These are phyloP conservation scores for Chalciporus sp. DNA, from an alignment of 1,284 basidiomycete species.

Conservation along the genomic window DNA sequence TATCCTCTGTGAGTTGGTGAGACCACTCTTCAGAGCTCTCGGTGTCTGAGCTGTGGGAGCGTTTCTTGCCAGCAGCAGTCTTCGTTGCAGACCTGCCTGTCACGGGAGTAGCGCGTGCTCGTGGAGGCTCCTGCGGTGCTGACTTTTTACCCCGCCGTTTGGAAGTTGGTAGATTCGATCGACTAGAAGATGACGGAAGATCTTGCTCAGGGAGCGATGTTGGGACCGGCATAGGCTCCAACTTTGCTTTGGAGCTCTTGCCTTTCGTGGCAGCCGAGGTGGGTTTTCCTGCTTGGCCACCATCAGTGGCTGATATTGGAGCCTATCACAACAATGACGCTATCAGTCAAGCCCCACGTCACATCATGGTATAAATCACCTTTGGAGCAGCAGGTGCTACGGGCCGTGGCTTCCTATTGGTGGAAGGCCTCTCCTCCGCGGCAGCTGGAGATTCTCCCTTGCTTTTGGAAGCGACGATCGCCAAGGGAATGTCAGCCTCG, in stretches of 20 bases:
- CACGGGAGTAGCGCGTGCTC: constrained; percentile 2
- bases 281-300: constrained; percentile 14
- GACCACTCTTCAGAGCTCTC: constrained; percentile 23
- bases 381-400: constrained; percentile 10
- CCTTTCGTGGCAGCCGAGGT: constrained; percentile 9
- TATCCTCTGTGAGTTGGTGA: constrained; percentile 8
- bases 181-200: constrained; percentile 7
- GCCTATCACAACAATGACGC: constrained; percentile 1
- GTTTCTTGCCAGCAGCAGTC: constrained; percentile 22
- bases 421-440: constrained; percentile 2
- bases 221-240: constrained; percentile 33
- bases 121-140: constrained; percentile 2
- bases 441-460: constrained; percentile 15
- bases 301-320: constrained; percentile 2
- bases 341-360: constrained; percentile 7
- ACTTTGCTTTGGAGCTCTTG: constrained; percentile 12
- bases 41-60: constrained; percentile 28
- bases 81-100: constrained; percentile 4
- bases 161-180: constrained; percentile 5
- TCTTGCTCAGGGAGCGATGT: constrained; percentile 42
- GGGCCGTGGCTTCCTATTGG: constrained; percentile 8
- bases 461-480: constrained; percentile 15
- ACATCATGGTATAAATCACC: constrained; percentile 16
- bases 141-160: constrained; percentile 6
- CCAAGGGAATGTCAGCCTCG: constrained; percentile 45